These are phyloP conservation scores for Solanum stenotomum DNA, from an alignment of 257 asterid species.

Conservation along the genomic window DNA sequence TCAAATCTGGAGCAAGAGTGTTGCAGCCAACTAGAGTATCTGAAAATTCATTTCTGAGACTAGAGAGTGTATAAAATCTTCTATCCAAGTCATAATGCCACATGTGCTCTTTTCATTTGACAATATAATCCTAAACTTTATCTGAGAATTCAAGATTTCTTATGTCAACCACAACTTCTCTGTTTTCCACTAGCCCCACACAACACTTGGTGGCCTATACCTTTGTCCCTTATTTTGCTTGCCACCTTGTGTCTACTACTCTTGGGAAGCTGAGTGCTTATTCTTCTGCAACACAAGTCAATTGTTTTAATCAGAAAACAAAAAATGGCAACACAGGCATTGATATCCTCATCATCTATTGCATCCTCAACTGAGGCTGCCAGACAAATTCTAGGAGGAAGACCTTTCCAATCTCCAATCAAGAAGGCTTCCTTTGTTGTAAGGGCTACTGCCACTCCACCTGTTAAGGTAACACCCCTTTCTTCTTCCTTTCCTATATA, in stretches of 20 bases:
- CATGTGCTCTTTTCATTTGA: neutral
- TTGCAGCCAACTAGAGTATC: neutral
- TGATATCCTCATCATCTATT: slow-evolving; percentile 86
- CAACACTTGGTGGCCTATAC: neutral
- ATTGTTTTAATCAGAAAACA: neutral
- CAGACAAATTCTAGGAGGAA: slow-evolving; percentile 53
- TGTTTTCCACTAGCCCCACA: neutral
- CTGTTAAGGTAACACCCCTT: slow-evolving; percentile 50
- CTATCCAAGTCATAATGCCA: neutral
- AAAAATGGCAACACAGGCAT: slow-evolving; percentile 76
- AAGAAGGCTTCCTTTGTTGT: slow-evolving; percentile 62
- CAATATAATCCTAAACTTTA: neutral
- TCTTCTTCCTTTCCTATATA: neutral
- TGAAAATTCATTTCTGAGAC: neutral
- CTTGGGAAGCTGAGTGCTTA: neutral
- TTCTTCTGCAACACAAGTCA: neutral
- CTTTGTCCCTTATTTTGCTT: neutral
- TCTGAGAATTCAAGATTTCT: neutral
- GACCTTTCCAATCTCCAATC: slow-evolving; percentile 25
- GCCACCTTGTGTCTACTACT: neutral
- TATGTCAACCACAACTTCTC: neutral
- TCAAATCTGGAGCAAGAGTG: neutral
- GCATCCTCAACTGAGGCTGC: slow-evolving; percentile 64
- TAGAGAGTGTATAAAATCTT: neutral
- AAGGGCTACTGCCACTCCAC: slow-evolving; percentile 69